A percentile compares a stretch with the other conserved stretches of the same genome.
Evolutionary conservation across 495 filamentous ascomycete genomes (phyloP).

Genomic region (Penicillium desertorum): DNA sequence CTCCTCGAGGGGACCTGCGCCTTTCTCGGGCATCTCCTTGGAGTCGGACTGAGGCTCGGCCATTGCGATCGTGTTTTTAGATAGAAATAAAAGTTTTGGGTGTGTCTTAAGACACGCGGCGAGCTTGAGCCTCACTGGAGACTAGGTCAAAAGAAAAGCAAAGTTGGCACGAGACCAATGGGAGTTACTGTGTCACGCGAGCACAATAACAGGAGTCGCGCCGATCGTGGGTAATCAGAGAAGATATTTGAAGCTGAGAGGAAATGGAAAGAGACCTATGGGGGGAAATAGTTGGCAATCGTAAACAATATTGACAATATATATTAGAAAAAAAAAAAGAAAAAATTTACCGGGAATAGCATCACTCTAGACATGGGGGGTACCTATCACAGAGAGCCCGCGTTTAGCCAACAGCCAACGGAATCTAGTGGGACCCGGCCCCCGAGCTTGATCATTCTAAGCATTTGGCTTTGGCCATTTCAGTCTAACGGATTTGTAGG

Average conservation of each 20-base stretch:
- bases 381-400: slow-evolving; percentile 8
- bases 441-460: slow-evolving; percentile 7
- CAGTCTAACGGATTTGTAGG: background rate
- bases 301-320: background rate
- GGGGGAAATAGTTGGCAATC: background rate
- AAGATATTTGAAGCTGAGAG: background rate
- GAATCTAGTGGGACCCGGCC: slow-evolving; percentile 3
- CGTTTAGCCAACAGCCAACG: background rate
- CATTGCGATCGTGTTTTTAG: slow-evolving; percentile 12
- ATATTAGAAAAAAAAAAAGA: background rate
- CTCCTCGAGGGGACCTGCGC: slow-evolving; percentile 10
- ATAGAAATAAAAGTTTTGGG: background rate
- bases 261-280: background rate
- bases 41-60: slow-evolving; percentile 3
- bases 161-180: slow-evolving; percentile 5
- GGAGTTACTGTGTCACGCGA: slow-evolving; percentile 10
- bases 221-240: background rate
- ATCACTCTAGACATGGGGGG: slow-evolving; percentile 2
- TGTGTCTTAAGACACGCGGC: background rate
- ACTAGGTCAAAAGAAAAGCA: background rate
- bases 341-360: background rate
- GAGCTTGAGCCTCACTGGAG: background rate
- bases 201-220: slow-evolving; percentile 1
- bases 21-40: slow-evolving; percentile 25
- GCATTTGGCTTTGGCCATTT: background rate